Evolutionary conservation across 2,329 filamentous ascomycete genomes (phyloP), one percentile per base, ranked within the genome.

Genomic region (Coniochaeta sp.): DNA sequence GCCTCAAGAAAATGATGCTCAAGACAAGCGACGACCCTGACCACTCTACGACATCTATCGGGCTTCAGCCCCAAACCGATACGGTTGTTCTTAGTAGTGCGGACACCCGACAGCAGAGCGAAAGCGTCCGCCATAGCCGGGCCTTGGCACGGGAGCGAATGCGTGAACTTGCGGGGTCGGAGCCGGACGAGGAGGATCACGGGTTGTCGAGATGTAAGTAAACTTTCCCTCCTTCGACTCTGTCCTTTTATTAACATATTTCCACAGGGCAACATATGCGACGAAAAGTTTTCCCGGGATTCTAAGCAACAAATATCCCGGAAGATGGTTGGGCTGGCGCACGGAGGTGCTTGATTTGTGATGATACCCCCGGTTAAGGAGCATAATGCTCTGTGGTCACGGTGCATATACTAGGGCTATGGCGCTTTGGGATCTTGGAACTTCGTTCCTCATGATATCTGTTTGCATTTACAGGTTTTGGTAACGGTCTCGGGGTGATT

Each of bases 121-220:
- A 7, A 17, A 50, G 38, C 56, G 19, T 12, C 50, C 36, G 34
- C 9, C 36, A 32, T 60, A 58, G 24, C 50, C 38, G 4, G 32
- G 61, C 61, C 17, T 50, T 65, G 22, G 63, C 64, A 12, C 66
- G 67, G 14, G 52, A 62, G 26, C 67, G 69, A 5, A 72, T 73
- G 71, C 66, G 66, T 4, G 65, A 69, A 36, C 58, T 72, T 30
- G 70, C 70, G 4, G 68, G 65, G 0, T 60, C 61, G 9, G 62
- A 65, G 4, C 62, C 64, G 2, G 65, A 67, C 8, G 62, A 67
- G 19, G 65, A 62, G 17, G 57, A 62, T 14, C 50, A 54, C 10
- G 28, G 61, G n/a, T 55, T 60, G 57, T 62, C 63, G 24, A 64
- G 19, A 55, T 68, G 66, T 67, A 65, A 62, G 66, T 64, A 30